Percentiles rank a stretch among this genome's conserved stretches.
Evolutionary conservation across 345 rosid species (phyloP).

Genomic region (Carallia brachiata): DNA sequence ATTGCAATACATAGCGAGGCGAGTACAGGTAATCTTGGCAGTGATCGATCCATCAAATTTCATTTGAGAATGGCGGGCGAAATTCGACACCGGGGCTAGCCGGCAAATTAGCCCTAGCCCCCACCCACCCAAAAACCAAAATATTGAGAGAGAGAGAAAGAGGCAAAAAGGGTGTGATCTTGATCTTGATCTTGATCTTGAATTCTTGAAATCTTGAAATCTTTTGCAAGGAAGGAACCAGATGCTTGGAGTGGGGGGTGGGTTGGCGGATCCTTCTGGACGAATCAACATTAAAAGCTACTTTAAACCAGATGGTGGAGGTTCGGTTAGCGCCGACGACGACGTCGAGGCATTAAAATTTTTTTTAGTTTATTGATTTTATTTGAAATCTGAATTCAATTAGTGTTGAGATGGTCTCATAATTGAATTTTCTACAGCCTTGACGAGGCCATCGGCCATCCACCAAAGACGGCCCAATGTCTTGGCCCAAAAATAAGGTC

Average conservation of each 20-base stretch:
- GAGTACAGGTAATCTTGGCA: neutral
- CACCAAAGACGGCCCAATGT: too few relatives aligned
- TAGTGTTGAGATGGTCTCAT: too few relatives aligned
- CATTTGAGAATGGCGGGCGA: neutral
- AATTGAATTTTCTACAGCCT: too few relatives aligned
- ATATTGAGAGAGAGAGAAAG: neutral
- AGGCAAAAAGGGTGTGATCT: neutral
- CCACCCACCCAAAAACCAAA: slow-evolving; percentile 4
- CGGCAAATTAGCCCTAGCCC: neutral
- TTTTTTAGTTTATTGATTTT: too few relatives aligned
- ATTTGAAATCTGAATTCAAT: too few relatives aligned
- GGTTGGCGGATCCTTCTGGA: too few relatives aligned
- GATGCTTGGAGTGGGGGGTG: too few relatives aligned
- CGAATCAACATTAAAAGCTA: too few relatives aligned
- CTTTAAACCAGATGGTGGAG: neutral
- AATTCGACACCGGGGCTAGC: neutral
- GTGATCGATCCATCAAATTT: neutral
- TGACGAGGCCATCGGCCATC: too few relatives aligned
- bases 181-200: neutral
- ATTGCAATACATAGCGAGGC: neutral
- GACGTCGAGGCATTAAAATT: neutral
- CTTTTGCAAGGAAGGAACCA: neutral
- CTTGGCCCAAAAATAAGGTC: too few relatives aligned
- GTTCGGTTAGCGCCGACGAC: neutral
- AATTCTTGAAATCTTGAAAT: too few relatives aligned